These are phyloP conservation scores for Tylopilus vinaceipallidus DNA, from an alignment of 768 basidiomycete genomes.

Conservation along the genomic window DNA sequence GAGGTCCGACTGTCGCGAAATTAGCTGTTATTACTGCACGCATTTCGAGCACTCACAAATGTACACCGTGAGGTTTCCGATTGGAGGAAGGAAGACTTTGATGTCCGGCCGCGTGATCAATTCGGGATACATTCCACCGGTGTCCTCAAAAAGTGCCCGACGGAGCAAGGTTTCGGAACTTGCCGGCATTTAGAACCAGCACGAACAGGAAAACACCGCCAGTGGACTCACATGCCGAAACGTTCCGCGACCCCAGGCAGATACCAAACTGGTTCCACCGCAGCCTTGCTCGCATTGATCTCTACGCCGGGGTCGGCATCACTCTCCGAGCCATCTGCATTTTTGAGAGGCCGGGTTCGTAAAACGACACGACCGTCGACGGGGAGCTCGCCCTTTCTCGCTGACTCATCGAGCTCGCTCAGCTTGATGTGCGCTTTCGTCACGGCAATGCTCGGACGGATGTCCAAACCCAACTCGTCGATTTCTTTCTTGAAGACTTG, in stretches of 20 bases:
- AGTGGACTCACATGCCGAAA: constrained; percentile 76
- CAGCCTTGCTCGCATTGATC: constrained; percentile 86
- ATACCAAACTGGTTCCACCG: constrained; percentile 96
- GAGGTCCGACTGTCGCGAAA: constrained; percentile 67
- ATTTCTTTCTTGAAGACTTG: constrained; percentile 62
- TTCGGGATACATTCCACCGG: constrained; percentile 95
- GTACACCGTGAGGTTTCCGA: constrained; percentile 88
- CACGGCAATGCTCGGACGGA: constrained; percentile 89
- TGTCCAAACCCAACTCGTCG: constrained; percentile 69
- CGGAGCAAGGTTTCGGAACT: constrained; percentile 84
- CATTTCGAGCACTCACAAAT: constrained; percentile 56
- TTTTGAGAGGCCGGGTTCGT: constrained; percentile 58
- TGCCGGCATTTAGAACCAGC: neutral
- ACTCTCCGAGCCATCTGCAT: constrained; percentile 60
- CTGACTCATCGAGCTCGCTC: constrained; percentile 84
- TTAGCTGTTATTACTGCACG: neutral
- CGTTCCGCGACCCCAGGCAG: constrained; percentile 90
- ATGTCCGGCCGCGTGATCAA: constrained; percentile 94
- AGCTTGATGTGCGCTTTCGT: constrained; percentile 95
- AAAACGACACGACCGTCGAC: constrained; percentile 85
- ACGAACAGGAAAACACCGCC: neutral
- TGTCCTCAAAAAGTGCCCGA: constrained; percentile 93
- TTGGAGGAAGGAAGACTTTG: constrained; percentile 94
- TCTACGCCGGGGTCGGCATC: constrained; percentile 76
- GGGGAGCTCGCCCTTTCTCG: constrained; percentile 63